Evolutionary conservation across 1,139 yeast species (phyloP).

Genomic region (Yamadazyma blattariae): DNA sequence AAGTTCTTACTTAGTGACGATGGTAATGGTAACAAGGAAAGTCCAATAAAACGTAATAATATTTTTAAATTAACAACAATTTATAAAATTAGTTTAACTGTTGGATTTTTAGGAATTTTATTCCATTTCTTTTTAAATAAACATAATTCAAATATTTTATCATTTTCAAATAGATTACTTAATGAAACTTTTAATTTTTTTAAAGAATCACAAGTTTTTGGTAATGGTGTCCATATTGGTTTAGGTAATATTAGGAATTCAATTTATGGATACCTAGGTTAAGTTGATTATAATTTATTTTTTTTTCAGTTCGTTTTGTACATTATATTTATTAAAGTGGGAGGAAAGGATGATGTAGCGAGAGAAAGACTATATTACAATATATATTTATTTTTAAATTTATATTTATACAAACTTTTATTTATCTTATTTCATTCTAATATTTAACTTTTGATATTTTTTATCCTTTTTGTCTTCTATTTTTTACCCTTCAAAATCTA

Average conservation of each 20-base stretch:
- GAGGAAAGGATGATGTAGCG: no score
- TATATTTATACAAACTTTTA: no score
- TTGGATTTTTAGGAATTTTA: conserved; percentile 41
- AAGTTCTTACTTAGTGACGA: conserved; percentile 24
- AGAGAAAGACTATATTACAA: background rate
- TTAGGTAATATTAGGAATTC: conserved; percentile 29
- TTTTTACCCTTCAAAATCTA: conserved; percentile 35
- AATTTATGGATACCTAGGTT: conserved; percentile 17
- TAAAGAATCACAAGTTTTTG: conserved; percentile 16
- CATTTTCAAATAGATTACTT: conserved; percentile 4
- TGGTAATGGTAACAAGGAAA: conserved; percentile 1
- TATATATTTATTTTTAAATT: background rate
- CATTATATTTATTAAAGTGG: background rate
- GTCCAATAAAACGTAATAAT: conserved; percentile 8
- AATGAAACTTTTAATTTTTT: conserved; percentile 11
- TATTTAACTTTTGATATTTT: no score
- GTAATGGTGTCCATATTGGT: conserved; percentile 29
- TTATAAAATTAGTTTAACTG: conserved; percentile 36
- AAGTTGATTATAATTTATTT: background rate
- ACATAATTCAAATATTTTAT: conserved; percentile 15
- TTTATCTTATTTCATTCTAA: background rate
- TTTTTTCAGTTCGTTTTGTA: conserved; percentile 6
- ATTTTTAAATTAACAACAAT: conserved; percentile 16
- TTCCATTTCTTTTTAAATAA: conserved; percentile 34
- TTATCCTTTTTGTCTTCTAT: no score